phyloP scores from a whole-genome alignment of 805 yeast species.

The Myxozyma monticola region DNA sequence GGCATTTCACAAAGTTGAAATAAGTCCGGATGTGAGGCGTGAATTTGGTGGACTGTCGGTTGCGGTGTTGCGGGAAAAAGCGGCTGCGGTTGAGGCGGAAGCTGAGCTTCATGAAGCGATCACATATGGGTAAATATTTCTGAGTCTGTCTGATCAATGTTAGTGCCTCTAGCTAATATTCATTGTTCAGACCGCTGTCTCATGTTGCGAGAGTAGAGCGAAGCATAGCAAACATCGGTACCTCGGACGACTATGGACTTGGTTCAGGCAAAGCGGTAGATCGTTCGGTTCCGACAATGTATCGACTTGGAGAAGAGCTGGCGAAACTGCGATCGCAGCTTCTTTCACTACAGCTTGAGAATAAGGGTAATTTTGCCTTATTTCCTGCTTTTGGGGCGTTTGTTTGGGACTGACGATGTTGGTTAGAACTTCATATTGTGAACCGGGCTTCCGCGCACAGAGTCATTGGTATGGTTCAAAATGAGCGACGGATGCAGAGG shows the following conservation, averaged over 20 bases:
- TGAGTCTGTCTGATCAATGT: no score
- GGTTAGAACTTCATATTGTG: background rate
- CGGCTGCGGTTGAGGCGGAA: background rate
- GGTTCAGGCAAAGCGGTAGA: background rate
- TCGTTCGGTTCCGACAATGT: background rate
- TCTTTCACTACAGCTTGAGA: no score
- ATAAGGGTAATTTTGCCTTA: no score
- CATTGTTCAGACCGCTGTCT: no score
- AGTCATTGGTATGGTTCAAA: background rate
- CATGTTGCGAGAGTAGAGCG: no score
- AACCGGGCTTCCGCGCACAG: background rate
- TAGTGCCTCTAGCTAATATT: no score
- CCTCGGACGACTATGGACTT: no score
- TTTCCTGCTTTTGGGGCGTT: no score
- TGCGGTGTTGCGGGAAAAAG: slow-evolving; percentile 3
- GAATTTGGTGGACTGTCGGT: slow-evolving; percentile 2
- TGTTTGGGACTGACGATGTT: no score
- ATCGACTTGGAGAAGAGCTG: slow-evolving; percentile 3
- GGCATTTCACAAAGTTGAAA: background rate
- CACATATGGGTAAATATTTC: background rate
- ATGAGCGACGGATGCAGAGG: background rate
- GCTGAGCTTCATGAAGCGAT: background rate
- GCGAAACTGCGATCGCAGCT: slow-evolving; percentile 1
- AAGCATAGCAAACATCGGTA: background rate
- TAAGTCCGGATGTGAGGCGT: background rate